phyloP scores from a whole-genome alignment of 495 filamentous ascomycete species.

The Podospora didyma region DNA sequence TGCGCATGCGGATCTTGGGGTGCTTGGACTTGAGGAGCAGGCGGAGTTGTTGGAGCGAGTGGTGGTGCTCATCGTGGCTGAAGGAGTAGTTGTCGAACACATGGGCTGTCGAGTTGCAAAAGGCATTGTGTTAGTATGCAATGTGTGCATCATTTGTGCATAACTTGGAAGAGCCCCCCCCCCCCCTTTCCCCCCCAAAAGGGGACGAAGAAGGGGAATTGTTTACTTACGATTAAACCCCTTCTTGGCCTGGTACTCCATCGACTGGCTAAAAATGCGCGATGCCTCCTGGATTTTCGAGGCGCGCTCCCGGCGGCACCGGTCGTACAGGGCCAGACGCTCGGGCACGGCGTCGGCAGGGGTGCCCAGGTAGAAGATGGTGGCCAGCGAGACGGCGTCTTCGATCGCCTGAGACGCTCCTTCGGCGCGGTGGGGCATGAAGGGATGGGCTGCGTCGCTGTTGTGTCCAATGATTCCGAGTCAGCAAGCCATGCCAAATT shows the following conservation, averaged over 20 bases:
- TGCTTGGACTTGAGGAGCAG: slow-evolving; percentile 1
- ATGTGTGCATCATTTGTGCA: too few species aligned
- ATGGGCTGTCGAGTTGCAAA: background rate
- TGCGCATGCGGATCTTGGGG: background rate
- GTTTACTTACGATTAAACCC: slow-evolving; percentile 4
- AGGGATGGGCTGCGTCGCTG: slow-evolving; percentile 14
- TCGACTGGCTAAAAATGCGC: slow-evolving; percentile 6
- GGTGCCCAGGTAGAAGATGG: slow-evolving; percentile 8
- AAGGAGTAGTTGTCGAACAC: background rate
- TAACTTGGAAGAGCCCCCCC: too few species aligned
- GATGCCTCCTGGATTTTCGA: slow-evolving; percentile 2
- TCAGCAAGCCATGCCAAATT: slow-evolving; percentile 1
- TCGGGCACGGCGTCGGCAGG: background rate
- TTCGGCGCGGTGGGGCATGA: slow-evolving; percentile 14
- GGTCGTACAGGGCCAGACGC: background rate
- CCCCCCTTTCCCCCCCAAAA: too few species aligned
- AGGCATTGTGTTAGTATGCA: too few species aligned
- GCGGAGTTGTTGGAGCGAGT: slow-evolving; percentile 6
- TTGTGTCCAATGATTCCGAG: background rate
- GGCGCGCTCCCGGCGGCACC: slow-evolving; percentile 1
- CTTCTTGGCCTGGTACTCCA: slow-evolving; percentile 2
- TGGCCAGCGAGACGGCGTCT: slow-evolving; percentile 13
- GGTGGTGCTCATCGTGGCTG: slow-evolving; percentile 5
- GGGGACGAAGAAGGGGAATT: background rate
- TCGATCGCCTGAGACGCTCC: slow-evolving; percentile 16